Conservation (phyloP, 148 eudicot genomes). For the Salicornia ramosissima region DNA sequence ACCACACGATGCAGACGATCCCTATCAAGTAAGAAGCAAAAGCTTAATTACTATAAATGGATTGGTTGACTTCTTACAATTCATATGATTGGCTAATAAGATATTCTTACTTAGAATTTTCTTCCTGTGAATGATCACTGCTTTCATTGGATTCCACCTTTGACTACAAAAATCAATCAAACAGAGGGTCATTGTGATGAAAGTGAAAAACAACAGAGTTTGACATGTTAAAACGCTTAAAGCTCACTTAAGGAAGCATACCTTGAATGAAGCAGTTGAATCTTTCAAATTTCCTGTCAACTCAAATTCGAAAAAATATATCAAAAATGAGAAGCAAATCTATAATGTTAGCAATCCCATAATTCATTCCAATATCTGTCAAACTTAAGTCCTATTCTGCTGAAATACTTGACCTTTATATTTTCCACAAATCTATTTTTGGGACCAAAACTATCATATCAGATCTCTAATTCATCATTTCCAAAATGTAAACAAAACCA, state of each 20-base stretch:
- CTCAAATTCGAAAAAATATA: conserved; percentile 13
- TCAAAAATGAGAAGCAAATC: conserved; percentile 4
- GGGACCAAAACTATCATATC: conserved; percentile 8
- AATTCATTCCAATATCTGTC: not conserved
- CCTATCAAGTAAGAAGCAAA: conserved; percentile 34
- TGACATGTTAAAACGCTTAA: not conserved
- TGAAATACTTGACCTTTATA: not conserved
- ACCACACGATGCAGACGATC: conserved; percentile 68
- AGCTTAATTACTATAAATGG: not conserved
- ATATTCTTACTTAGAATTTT: conserved; percentile 60
- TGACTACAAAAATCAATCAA: conserved; percentile 25
- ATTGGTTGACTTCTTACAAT: conserved; percentile 4
- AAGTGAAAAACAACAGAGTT: conserved; percentile 5
- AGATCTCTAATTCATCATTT: not conserved
- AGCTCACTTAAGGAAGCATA: conserved; percentile 14
- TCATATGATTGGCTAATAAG: conserved; percentile 4
- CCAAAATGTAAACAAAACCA: not conserved
- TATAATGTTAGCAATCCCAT: not conserved
- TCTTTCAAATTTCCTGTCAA: conserved; percentile 27
- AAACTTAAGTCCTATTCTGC: not conserved
- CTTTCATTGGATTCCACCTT: conserved; percentile 30
- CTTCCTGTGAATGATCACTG: conserved; percentile 43
- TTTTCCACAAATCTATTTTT: not conserved
- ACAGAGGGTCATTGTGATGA: conserved; percentile 1
- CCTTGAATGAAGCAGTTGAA: conserved; percentile 42